A percentile compares a stretch with the other conserved stretches of the same genome.
These are phyloP conservation scores for Boletellus deceptivus DNA, from an alignment of 1,284 basidiomycete genomes.

Conservation along the genomic window DNA sequence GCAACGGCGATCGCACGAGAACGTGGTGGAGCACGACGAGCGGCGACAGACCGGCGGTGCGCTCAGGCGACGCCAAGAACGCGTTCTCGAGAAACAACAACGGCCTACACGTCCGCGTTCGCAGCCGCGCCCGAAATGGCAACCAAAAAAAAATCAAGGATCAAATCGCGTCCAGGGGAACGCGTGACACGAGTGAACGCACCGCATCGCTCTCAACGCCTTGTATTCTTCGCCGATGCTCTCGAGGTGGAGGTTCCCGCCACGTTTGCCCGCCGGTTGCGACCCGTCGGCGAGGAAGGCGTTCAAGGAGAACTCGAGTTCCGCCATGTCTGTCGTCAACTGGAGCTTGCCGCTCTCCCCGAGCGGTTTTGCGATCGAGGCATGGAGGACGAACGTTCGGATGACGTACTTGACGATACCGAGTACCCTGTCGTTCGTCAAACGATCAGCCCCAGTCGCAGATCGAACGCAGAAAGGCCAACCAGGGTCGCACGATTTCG, in stretches of 20 bases:
- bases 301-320: slow-evolving; percentile 87
- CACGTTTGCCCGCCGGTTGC: slow-evolving; percentile 48
- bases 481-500: slow-evolving; percentile 74
- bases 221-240: slow-evolving; percentile 79
- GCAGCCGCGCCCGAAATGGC: no score
- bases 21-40: slow-evolving; percentile 89
- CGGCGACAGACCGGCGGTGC: slow-evolving; percentile 73
- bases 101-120: slow-evolving; percentile 47
- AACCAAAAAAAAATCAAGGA: no score
- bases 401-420: slow-evolving; percentile 74
- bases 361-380: slow-evolving; percentile 83
- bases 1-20: slow-evolving; percentile 82
- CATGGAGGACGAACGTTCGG: slow-evolving; percentile 83
- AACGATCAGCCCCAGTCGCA: slow-evolving; percentile 1
- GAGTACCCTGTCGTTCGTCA: slow-evolving; percentile 50
- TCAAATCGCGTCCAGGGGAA: no score
- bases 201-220: slow-evolving; percentile 79
- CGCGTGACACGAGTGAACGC: background rate
- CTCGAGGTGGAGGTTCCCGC: slow-evolving; percentile 54
- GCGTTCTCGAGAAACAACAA: slow-evolving; percentile 83
- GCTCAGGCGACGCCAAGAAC: slow-evolving; percentile 59
- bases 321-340: slow-evolving; percentile 92
- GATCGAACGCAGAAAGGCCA: slow-evolving; percentile 11
- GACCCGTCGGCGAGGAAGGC: slow-evolving; percentile 67
- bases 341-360: slow-evolving; percentile 90